Base-by-base conservation (phyloP, 2,329 filamentous ascomycete species). In the Pleurostoma richardsiae region DNA sequence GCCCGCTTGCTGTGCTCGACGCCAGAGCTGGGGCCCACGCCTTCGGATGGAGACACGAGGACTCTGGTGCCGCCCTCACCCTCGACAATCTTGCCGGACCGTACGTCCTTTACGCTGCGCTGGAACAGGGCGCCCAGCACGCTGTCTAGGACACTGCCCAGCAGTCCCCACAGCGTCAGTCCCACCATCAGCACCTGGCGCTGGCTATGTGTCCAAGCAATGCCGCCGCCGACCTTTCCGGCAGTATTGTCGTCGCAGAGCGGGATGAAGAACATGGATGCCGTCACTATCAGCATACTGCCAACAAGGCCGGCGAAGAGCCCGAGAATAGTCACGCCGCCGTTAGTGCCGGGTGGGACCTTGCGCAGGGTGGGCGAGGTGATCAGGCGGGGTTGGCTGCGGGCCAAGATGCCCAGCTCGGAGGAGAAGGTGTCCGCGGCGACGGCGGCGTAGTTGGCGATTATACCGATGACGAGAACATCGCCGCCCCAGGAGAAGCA, bases 401-500 rank as follows among this genome's bases (percentile, higher is more conserved):
- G 80, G 5, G 91, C 86, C 10, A 99, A 75, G 47, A 99, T 99
- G 10, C 94, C 94, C 26, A 99, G 82, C 70, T 99, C 94, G 8
- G 90, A 96, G 48, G 88, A 91, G 64, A 96, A 94, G 0, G 94
- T 99, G 65, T 99, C 94, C 43, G 92, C 89, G 26, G 90, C 83
- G 7, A 95, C 90, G 42, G 89, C 88, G 29, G 90, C 92, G 60
- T 99, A 99, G 69, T 96, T 92, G 39, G 82, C 81, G 54, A 87
- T 79, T 54, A 86, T 83, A 10, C 83, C 83, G 26, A 86, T 60
- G 8, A 85, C 70, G 4, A 85, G 70, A 4, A 86, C 63, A 57
- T 85, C 82, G 33, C 82, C 83, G 42, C 71, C 71, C 79, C 79
- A 83, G 0, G 73, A 66, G 59, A 72, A 85, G 65, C 81, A 85